phyloP scores from a whole-genome alignment of 2,329 filamentous ascomycete genomes.

The Ophiognomonia clavigignenti-juglandacearum region DNA sequence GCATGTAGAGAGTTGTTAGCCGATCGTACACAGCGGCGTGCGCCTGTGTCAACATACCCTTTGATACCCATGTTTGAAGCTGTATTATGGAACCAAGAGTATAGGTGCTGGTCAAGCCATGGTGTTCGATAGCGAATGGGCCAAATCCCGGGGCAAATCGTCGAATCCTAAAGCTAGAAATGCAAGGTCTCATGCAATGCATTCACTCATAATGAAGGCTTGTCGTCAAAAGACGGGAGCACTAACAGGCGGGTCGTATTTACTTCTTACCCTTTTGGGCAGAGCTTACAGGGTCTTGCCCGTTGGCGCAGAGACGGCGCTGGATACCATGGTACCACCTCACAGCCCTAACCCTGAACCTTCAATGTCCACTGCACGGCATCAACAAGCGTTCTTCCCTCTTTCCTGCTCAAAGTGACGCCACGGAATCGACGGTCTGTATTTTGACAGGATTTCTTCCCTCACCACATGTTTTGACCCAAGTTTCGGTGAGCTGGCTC shows the following conservation, averaged over 20 bases:
- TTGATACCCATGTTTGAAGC: constrained; percentile 56
- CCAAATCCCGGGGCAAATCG: not conserved
- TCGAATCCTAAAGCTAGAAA: not conserved
- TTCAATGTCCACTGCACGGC: no score
- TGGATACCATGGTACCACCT: no score
- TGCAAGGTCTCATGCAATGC: no score
- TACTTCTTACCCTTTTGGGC: constrained; percentile 23
- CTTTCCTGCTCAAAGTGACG: no score
- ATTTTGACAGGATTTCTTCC: no score
- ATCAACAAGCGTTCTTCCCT: no score
- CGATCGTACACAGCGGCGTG: not conserved
- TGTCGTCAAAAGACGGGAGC: constrained; percentile 2
- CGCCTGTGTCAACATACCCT: constrained; percentile 37
- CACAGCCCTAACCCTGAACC: no score
- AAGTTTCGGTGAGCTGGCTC: no score
- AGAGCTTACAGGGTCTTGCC: constrained; percentile 1
- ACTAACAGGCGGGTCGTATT: not conserved
- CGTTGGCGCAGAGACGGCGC: constrained; percentile 22
- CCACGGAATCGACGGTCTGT: no score
- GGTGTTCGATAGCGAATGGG: not conserved
- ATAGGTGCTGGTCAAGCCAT: constrained; percentile 9
- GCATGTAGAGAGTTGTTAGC: not conserved
- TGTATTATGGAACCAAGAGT: not conserved
- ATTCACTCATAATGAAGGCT: no score
- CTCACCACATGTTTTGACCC: no score